A percentile compares a stretch with the other conserved stretches of the same genome.
Evolutionary conservation across 441 rosid species (phyloP).

Genomic region (California macrophylla): DNA sequence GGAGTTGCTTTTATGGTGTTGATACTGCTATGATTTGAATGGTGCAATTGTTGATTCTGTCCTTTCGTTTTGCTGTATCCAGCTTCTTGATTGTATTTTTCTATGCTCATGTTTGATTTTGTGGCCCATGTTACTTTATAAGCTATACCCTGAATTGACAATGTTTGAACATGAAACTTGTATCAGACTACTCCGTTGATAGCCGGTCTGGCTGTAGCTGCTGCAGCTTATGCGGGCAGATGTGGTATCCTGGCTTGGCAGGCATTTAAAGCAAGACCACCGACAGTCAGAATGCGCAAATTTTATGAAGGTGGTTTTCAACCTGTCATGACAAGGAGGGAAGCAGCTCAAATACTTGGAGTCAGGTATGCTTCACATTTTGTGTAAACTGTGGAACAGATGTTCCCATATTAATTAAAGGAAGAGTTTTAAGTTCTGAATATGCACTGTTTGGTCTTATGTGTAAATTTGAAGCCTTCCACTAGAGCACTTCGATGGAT

Average conservation of each 20-base stretch:
- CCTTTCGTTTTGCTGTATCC: background rate
- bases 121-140: background rate
- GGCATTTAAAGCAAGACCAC: slow-evolving; percentile 53
- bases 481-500: no score
- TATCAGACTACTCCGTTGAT: slow-evolving; percentile 41
- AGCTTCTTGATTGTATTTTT: background rate
- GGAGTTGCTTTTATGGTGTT: no score
- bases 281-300: slow-evolving; percentile 34
- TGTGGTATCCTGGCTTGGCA: slow-evolving; percentile 54
- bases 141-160: background rate
- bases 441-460: background rate
- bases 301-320: slow-evolving; percentile 65
- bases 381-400: background rate
- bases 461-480: background rate
- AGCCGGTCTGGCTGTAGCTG: slow-evolving; percentile 50
- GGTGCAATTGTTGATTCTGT: background rate
- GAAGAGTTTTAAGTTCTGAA: background rate
- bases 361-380: slow-evolving; percentile 34
- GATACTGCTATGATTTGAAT: background rate
- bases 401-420: background rate
- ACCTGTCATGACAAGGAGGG: slow-evolving; percentile 46
- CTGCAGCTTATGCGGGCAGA: slow-evolving; percentile 58
- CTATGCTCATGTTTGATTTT: background rate
- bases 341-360: slow-evolving; percentile 62
- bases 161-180: background rate